Conservation (phyloP, 202 grass and related monocot species). For the Schoenoplectus tabernaemontani region DNA sequence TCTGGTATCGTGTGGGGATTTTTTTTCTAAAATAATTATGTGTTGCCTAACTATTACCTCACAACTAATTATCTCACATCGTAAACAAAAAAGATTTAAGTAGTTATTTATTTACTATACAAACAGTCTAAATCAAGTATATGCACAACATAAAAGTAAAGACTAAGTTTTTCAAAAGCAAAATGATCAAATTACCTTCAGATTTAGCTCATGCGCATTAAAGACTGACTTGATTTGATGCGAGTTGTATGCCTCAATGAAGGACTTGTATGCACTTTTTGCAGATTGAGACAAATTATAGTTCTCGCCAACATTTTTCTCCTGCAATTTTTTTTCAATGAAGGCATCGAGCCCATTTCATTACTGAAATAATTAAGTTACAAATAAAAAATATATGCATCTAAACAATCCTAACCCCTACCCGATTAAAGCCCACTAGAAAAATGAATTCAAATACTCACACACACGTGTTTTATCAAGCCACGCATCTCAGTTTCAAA, state of each 20-base stretch:
- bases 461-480: no score
- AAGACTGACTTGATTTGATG: slow-evolving; percentile 11
- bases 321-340: no score
- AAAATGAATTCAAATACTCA: no score
- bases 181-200: background rate
- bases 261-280: slow-evolving; percentile 17
- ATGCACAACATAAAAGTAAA: background rate
- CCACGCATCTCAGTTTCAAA: no score
- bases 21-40: background rate
- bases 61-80: background rate
- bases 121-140: background rate
- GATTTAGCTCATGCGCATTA: slow-evolving; percentile 4
- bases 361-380: no score
- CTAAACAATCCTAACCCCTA: no score
- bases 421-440: no score
- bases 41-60: background rate
- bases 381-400: no score
- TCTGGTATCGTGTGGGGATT: no score
- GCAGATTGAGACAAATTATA: slow-evolving; percentile 22
- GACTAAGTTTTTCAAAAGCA: background rate
- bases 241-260: slow-evolving; percentile 20
- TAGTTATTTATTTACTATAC: background rate
- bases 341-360: no score
- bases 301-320: slow-evolving; percentile 18
- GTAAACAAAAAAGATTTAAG: background rate